Percentiles rank a stretch among this genome's conserved stretches.
These are phyloP conservation scores for Alternaria sp. DNA, from an alignment of 2,329 filamentous ascomycete species.

Conservation along the genomic window DNA sequence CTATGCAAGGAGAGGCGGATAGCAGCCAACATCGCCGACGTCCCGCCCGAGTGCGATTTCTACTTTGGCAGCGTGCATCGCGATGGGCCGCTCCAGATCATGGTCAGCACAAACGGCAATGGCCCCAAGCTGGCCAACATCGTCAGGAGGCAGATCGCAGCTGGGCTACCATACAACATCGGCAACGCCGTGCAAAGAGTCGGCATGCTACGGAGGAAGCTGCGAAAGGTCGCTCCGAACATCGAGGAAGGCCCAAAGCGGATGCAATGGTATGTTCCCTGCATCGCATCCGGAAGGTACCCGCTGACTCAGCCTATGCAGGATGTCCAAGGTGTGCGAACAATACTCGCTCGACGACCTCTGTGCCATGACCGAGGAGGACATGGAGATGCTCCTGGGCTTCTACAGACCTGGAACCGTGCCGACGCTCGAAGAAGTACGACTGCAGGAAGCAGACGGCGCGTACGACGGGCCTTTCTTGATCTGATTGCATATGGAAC, in stretches of 20 bases:
- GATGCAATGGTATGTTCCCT: constrained; percentile 75
- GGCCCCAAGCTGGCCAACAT: constrained; percentile 89
- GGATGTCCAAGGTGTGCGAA: constrained; percentile 94
- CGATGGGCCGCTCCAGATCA: constrained; percentile 93
- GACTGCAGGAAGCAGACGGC: constrained; percentile 48
- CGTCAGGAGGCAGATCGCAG: constrained; percentile 82
- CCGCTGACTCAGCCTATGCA: constrained; percentile 50
- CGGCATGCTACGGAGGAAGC: constrained; percentile 76
- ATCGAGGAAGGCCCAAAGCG: constrained; percentile 79
- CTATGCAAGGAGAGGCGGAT: constrained; percentile 85
- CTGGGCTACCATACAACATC: constrained; percentile 75
- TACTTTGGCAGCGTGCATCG: constrained; percentile 97
- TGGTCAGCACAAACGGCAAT: constrained; percentile 98
- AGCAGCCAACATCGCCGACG: constrained; percentile 94
- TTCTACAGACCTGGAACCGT: constrained; percentile 66
- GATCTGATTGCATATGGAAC: constrained; percentile 28
- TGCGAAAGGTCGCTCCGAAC: constrained; percentile 77
- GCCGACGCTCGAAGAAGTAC: constrained; percentile 53
- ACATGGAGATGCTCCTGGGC: constrained; percentile 80
- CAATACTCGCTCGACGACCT: constrained; percentile 84
- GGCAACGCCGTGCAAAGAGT: constrained; percentile 87
- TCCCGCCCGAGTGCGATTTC: constrained; percentile 96
- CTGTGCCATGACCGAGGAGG: constrained; percentile 79
- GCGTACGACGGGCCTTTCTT: constrained; percentile 58
- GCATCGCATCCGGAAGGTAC: too few species aligned